Conservation (phyloP, 2,329 filamentous ascomycete genomes). For the Colletotrichum limetticola region DNA sequence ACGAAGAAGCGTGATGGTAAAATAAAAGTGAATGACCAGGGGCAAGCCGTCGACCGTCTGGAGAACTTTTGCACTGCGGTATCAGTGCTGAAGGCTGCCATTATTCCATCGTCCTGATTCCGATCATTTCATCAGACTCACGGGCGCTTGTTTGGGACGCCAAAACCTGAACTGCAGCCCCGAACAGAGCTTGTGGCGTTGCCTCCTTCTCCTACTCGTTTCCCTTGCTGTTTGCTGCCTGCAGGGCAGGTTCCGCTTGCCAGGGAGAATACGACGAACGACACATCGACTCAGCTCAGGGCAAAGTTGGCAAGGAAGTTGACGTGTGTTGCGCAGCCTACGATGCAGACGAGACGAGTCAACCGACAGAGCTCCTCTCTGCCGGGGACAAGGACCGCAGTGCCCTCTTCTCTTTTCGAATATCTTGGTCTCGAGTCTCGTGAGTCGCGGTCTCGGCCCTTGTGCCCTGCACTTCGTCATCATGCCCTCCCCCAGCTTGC, state of each 20-base stretch:
- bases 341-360: not conserved
- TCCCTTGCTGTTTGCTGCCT: constrained; percentile 1
- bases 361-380: not conserved
- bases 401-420: not conserved
- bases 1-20: not conserved
- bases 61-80: not conserved
- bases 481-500: constrained; percentile 12
- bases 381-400: not conserved
- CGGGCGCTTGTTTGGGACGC: not conserved
- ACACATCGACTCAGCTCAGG: not conserved
- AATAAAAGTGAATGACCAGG: not conserved
- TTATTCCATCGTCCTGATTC: constrained; percentile 1
- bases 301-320: not conserved
- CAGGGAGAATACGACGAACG: constrained; percentile 10
- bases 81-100: constrained; percentile 10
- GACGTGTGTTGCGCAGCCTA: not conserved
- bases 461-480: constrained; percentile 17
- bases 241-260: constrained; percentile 18
- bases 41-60: not conserved
- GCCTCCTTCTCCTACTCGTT: constrained; percentile 9
- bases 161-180: constrained; percentile 1
- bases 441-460: not conserved
- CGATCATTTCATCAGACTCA: not conserved
- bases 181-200: constrained; percentile 21
- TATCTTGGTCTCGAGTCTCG: constrained; percentile 33